Base-by-base conservation (phyloP, 495 filamentous ascomycete genomes). In the Clavariopsis aquatica region DNA sequence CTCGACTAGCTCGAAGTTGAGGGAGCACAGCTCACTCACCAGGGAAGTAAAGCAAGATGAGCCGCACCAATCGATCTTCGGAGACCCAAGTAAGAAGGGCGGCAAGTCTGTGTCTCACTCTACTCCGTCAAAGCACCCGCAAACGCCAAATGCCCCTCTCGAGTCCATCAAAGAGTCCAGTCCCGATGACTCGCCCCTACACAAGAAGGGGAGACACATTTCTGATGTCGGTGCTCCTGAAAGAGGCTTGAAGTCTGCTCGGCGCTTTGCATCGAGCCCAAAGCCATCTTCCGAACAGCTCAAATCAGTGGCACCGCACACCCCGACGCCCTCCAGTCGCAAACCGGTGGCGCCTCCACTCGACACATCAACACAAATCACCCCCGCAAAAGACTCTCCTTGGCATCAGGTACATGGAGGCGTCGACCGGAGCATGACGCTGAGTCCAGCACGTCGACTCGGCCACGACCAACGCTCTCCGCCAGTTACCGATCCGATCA, bases 131-230 rank as follows among this genome's bases (percentile, higher is more conserved):
- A 68, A 57, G 51, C 41, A 68, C 46, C 20, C 47, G 28, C 46
- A 20, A 53, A 64, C 49, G 27, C 68, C 71, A 24, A 56, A 55
- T 24, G 49, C 55, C 29, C 70, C 64, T 15, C 73, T 80, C 5
- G 70, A 76, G 26, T 73, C 74, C 1, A 81, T 81, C 61, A 71
- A 71, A 24, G 79, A 81, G 47, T 58, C 72, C 62, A 76, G 72
- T 47, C 71, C 71, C 15, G 74, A 78, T 27, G 70, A 68, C 5
- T 73, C 75, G 28, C 71, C 69, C 8, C 60, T 78, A 26, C 62
- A 57, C 52, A 78, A 78, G 70, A 76, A 78, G 56, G 72, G 72
- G 28, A 70, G 76, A 15, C 57, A 36, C 2, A 63, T 72, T 27
- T 49, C 66, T 9, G 71, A 77, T 57, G 61, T 76, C 45, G 76